Conservation (phyloP, 768 basidiomycete genomes). For the Dioszegia aurantiaca region DNA sequence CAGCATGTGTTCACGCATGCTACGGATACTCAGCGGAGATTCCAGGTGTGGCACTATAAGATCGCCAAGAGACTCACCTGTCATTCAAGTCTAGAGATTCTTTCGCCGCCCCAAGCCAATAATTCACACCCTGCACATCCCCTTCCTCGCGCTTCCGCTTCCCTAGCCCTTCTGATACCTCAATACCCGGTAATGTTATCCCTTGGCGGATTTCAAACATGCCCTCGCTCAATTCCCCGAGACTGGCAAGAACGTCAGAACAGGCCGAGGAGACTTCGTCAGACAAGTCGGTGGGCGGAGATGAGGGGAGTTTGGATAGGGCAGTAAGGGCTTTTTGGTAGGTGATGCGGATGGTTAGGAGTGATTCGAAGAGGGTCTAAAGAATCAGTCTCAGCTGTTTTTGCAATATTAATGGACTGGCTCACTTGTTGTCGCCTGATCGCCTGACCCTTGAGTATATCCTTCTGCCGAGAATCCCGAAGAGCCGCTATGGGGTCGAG, state of each 20-base stretch:
- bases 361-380: conserved; percentile 77
- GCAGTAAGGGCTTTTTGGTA: conserved; percentile 74
- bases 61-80: conserved; percentile 37
- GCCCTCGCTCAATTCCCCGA: conserved; percentile 34
- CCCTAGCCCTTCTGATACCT: conserved; percentile 19
- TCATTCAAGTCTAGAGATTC: conserved; percentile 35
- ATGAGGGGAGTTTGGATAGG: conserved; percentile 63
- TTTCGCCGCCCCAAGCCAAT: conserved; percentile 37
- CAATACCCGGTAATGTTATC: conserved; percentile 29
- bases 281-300: conserved; percentile 6
- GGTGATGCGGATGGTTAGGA: conserved; percentile 86
- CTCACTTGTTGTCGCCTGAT: conserved; percentile 75
- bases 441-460: conserved; percentile 70
- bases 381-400: not conserved
- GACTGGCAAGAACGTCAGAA: conserved; percentile 22
- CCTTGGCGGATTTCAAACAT: conserved; percentile 52
- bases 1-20: conserved; percentile 69
- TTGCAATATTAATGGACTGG: not conserved
- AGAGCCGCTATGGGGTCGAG: conserved; percentile 48
- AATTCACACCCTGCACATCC: conserved; percentile 23
- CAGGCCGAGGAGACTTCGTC: conserved; percentile 19
- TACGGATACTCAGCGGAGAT: conserved; percentile 41
- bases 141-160: conserved; percentile 38
- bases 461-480: conserved; percentile 41
- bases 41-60: too few relatives aligned